Conservation (phyloP, 164 flowering plant species). For the Buxus sempervirens region DNA sequence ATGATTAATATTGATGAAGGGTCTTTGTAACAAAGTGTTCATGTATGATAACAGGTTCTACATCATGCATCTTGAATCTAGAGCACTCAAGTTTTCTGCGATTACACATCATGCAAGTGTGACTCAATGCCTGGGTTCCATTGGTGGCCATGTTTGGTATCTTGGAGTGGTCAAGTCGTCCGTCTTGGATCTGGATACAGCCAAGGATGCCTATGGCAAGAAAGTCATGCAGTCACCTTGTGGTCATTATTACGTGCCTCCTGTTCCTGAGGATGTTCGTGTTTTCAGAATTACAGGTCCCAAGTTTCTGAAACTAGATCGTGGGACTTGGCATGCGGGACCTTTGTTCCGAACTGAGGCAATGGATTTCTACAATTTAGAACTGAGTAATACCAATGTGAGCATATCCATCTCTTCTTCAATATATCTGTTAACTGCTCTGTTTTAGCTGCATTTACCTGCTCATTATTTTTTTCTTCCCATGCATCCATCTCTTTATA, state of each 20-base stretch:
- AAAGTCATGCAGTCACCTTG: constrained; percentile 40
- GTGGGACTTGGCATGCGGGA: constrained; percentile 98
- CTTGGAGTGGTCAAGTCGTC: constrained; percentile 87
- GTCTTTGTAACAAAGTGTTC: too few relatives aligned
- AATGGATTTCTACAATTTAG: constrained; percentile 89
- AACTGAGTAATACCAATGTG: constrained; percentile 87
- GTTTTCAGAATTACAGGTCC: constrained; percentile 69
- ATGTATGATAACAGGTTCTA: constrained; percentile 61
- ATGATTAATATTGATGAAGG: too few relatives aligned
- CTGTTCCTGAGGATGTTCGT: constrained; percentile 52
- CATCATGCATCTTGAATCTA: constrained; percentile 60
- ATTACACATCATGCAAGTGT: constrained; percentile 94
- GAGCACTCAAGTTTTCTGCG: constrained; percentile 43
- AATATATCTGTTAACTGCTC: neutral
- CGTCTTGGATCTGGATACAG: constrained; percentile 36
- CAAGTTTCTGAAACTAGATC: constrained; percentile 76
- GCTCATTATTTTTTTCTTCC: neutral
- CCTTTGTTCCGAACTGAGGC: constrained; percentile 53
- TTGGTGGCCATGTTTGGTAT: constrained; percentile 81
- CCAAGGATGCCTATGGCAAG: neutral
- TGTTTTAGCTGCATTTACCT: neutral
- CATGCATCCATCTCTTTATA: neutral
- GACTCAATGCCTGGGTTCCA: constrained; percentile 88
- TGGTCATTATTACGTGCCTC: constrained; percentile 82
- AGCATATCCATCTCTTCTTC: constrained; percentile 22